These are phyloP conservation scores for Polysphondylium violaceum DNA, from an alignment of 78 protist genomes.

Conservation along the genomic window DNA sequence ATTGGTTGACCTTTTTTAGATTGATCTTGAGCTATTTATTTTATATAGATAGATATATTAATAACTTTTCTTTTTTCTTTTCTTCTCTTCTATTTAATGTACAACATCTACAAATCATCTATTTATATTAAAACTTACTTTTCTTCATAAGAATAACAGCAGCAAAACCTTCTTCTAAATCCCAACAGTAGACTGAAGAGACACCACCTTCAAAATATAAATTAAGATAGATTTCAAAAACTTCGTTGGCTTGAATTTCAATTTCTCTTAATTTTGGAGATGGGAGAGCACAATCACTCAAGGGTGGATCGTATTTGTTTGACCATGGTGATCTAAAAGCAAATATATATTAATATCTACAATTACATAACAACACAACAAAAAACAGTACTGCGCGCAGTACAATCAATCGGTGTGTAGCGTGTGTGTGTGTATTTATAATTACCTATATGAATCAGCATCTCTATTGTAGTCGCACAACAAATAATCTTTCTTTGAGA, in stretches of 20 bases:
- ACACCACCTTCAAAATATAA: conserved; percentile 96
- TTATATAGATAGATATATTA: not conserved
- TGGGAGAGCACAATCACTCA: conserved; percentile 92
- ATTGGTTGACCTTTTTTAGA: conserved; percentile 86
- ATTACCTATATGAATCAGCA: conserved; percentile 97
- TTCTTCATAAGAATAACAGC: conserved; percentile 93
- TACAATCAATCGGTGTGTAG: too few relatives aligned
- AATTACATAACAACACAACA: too few relatives aligned
- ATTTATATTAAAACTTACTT: conserved; percentile 39
- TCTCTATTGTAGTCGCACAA: conserved; percentile 98
- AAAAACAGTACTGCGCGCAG: too few relatives aligned
- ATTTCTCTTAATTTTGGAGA: conserved; percentile 90
- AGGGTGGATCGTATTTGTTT: conserved; percentile 95
- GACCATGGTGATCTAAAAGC: conserved; percentile 96
- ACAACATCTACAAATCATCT: not conserved
- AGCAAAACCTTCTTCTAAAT: conserved; percentile 94
- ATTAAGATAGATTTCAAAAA: conserved; percentile 93
- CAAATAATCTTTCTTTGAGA: conserved; percentile 87
- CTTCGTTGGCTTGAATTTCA: conserved; percentile 92
- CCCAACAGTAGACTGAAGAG: conserved; percentile 96
- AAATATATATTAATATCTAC: not conserved
- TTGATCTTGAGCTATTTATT: conserved; percentile 81
- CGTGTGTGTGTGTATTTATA: not conserved
- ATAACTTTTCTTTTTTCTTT: not conserved
- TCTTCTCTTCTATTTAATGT: not conserved